Conservation (phyloP, 2,329 filamentous ascomycete species). For the Penicillium verrucosum region DNA sequence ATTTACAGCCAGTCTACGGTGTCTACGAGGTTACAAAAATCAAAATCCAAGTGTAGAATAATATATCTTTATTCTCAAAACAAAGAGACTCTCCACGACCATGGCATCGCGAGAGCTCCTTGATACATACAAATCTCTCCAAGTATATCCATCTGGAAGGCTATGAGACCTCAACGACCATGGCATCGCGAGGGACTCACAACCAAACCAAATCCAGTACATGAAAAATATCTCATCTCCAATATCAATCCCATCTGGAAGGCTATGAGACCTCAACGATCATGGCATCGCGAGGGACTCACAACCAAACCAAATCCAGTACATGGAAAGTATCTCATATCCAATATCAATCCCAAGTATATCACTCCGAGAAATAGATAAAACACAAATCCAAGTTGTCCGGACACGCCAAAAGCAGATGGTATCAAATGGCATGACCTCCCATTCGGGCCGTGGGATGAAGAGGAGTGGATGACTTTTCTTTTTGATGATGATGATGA, state of each 20-base stretch:
- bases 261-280: background rate
- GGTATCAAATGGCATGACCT: constrained; percentile 6
- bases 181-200: background rate
- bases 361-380: background rate
- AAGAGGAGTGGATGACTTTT: background rate
- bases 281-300: background rate
- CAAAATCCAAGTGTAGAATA: background rate
- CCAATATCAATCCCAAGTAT: background rate
- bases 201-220: background rate
- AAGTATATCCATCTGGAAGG: background rate
- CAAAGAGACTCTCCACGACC: background rate
- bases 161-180: background rate
- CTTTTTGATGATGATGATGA: background rate
- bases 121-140: background rate
- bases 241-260: background rate
- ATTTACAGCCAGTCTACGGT: background rate
- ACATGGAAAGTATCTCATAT: background rate
- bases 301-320: background rate
- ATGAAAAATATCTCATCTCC: background rate
- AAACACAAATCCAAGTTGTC: background rate
- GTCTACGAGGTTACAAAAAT: background rate
- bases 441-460: constrained; percentile 21
- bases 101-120: background rate
- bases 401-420: background rate
- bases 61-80: background rate